phyloP scores from a whole-genome alignment of 345 rosid species.

The Linum usitatissimum region DNA sequence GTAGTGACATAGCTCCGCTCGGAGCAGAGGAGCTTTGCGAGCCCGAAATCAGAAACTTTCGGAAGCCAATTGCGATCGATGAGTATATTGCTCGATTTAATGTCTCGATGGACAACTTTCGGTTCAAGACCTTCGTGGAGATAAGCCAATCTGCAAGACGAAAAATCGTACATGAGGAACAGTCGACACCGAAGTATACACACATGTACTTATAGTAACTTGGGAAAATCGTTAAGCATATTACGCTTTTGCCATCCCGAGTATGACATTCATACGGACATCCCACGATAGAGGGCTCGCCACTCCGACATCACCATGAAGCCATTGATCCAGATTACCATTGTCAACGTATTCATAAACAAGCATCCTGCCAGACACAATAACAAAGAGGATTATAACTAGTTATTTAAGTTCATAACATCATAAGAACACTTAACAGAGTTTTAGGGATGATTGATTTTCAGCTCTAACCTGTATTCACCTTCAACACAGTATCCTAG shows the following conservation, averaged over 20 bases:
- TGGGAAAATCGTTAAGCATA: not conserved
- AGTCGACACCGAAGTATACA: not conserved
- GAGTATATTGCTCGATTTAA: conserved; percentile 81
- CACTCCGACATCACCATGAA: conserved; percentile 87
- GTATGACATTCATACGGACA: conserved; percentile 70
- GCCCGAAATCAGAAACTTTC: conserved; percentile 95
- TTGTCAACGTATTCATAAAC: conserved; percentile 87
- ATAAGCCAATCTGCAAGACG: conserved; percentile 63
- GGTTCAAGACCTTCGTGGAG: conserved; percentile 99
- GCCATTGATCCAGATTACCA: conserved; percentile 95
- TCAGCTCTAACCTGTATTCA: conserved; percentile 55
- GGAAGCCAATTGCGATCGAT: conserved; percentile 85
- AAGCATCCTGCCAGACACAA: conserved; percentile 57
- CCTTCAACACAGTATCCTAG: conserved; percentile 95
- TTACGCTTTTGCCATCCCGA: conserved; percentile 94
- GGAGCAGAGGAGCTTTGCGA: conserved; percentile 78
- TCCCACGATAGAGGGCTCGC: conserved; percentile 87
- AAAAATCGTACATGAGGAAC: not conserved
- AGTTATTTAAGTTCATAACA: too few relatives aligned
- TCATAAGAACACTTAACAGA: too few relatives aligned
- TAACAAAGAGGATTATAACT: not conserved
- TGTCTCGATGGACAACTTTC: conserved; percentile 89
- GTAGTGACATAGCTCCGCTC: conserved; percentile 84
- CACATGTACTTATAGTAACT: too few relatives aligned
- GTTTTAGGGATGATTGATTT: not conserved